Conservation (phyloP, 768 basidiomycete genomes). For the Amanita muscaria region DNA sequence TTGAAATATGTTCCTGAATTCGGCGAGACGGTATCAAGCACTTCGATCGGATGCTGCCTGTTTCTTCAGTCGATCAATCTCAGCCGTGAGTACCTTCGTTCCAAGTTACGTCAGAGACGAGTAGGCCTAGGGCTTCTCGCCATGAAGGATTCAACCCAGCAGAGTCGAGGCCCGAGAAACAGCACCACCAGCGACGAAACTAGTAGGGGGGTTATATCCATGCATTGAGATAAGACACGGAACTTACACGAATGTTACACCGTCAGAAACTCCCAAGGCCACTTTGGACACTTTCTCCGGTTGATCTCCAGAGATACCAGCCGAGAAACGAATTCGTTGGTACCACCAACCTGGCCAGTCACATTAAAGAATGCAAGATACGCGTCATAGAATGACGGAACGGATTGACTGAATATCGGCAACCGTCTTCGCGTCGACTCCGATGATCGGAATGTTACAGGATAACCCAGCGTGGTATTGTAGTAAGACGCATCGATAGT, state of each 20-base stretch:
- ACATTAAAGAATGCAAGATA: slow-evolving; percentile 9
- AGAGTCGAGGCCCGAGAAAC: slow-evolving; percentile 5
- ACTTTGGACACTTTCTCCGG: slow-evolving; percentile 18
- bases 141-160: slow-evolving; percentile 1
- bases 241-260: slow-evolving; percentile 17
- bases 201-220: not conserved
- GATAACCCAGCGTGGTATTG: slow-evolving; percentile 29
- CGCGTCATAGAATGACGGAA: slow-evolving; percentile 20
- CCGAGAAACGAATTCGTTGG: slow-evolving; percentile 24
- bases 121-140: not conserved
- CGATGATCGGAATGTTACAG: slow-evolving; percentile 32
- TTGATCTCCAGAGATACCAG: slow-evolving; percentile 23
- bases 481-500: slow-evolving; percentile 45
- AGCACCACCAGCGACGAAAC: slow-evolving; percentile 13
- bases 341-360: slow-evolving; percentile 15
- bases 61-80: not conserved
- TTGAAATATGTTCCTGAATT: not conserved
- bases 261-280: slow-evolving; percentile 15
- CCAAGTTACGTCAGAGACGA: not conserved
- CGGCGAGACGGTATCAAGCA: not conserved
- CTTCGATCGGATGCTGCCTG: not conserved
- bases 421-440: slow-evolving; percentile 30
- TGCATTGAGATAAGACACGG: not conserved
- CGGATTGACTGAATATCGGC: slow-evolving; percentile 29
- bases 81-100: not conserved